A percentile compares a stretch with the other conserved stretches of the same genome.
phyloP scores from a whole-genome alignment of 257 asterid species.

The Leptodermis oblonga region DNA sequence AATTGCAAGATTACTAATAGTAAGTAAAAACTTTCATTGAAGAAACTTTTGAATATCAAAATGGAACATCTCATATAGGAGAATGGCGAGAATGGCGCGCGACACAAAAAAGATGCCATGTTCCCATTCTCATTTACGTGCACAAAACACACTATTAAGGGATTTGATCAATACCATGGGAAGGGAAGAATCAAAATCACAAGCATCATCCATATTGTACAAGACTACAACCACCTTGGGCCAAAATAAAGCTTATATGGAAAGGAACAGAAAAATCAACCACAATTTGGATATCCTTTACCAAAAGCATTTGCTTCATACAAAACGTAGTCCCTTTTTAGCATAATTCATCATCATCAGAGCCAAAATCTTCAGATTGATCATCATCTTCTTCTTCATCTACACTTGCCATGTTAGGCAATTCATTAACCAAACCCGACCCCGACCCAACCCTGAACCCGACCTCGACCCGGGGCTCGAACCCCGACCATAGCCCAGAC shows the following conservation, averaged over 20 bases:
- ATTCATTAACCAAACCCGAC: constrained; percentile 23
- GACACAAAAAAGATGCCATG: too few relatives aligned
- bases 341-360: neutral
- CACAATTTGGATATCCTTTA: neutral
- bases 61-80: too few relatives aligned
- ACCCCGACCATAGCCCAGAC: too few relatives aligned
- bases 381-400: constrained; percentile 8
- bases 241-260: neutral
- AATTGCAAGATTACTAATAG: too few relatives aligned
- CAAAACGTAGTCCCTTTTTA: neutral
- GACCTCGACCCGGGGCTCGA: too few relatives aligned
- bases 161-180: too few relatives aligned
- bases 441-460: too few relatives aligned
- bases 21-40: too few relatives aligned
- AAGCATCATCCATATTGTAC: neutral
- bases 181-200: neutral
- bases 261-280: neutral
- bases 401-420: constrained; percentile 7
- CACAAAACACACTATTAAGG: too few relatives aligned
- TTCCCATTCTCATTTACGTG: neutral
- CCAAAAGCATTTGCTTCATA: neutral
- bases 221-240: too few relatives aligned
- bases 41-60: too few relatives aligned
- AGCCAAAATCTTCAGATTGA: constrained; percentile 13
- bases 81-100: too few relatives aligned